Evolutionary conservation across 768 basidiomycete species (phyloP).

Genomic region (Cyathus striatus): DNA sequence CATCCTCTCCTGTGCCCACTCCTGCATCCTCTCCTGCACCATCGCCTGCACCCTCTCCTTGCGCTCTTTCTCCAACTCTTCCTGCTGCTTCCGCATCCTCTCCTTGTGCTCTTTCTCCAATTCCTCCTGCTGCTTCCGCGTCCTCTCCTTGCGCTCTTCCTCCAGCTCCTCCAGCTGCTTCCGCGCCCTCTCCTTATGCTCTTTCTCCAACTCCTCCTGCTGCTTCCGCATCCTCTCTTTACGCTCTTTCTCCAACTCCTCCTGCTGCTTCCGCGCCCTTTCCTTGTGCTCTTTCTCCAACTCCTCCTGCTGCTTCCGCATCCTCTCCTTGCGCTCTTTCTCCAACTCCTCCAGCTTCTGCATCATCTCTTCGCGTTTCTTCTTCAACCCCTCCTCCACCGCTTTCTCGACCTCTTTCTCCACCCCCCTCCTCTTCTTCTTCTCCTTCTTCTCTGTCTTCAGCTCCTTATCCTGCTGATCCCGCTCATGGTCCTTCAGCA

Average conservation of each 20-base stretch:
- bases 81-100: constrained; percentile 11
- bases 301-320: constrained; percentile 4
- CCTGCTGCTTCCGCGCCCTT: constrained; percentile 7
- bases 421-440: no score
- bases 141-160: neutral
- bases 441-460: no score
- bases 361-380: constrained; percentile 10
- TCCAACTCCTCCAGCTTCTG: constrained; percentile 2
- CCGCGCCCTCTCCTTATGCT: constrained; percentile 13
- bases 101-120: constrained; percentile 10
- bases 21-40: constrained; percentile 11
- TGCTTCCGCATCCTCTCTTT: no score
- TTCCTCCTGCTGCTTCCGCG: no score
- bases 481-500: constrained; percentile 4
- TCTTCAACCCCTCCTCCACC: constrained; percentile 11
- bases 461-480: constrained; percentile 1
- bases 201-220: constrained; percentile 20
- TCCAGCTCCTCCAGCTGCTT: no score
- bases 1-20: constrained; percentile 10
- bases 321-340: constrained; percentile 6
- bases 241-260: constrained; percentile 13
- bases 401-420: constrained; percentile 10
- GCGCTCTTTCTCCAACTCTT: constrained; percentile 6
- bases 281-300: constrained; percentile 9
- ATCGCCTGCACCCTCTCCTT: constrained; percentile 3